Base-by-base conservation (phyloP, 2,329 filamentous ascomycete species). In the Aspergillus arachidicola region DNA sequence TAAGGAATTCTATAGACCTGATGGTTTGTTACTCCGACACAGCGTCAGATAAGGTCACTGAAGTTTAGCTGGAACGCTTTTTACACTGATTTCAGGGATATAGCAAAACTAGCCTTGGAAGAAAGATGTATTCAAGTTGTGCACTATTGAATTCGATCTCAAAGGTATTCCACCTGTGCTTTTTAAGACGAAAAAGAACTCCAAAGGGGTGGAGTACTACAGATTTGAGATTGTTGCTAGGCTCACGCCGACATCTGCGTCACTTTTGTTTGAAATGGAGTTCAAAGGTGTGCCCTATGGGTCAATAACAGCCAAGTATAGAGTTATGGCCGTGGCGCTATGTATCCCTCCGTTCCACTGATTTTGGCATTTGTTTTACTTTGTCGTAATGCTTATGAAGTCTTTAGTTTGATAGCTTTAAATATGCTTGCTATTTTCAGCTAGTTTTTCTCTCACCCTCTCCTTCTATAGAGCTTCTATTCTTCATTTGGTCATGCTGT, bases 281-380 rank as follows among this genome's bases (percentile, higher is more conserved):
- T 70, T 73, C n/a, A 69, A 72, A 21, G 67, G 63, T 1, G 57
- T 65, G 1, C 63, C 65, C 0, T 72, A 70, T 26, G 72, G 71
- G 4, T 64, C 41, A 3, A 63, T 71, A 2, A 58, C 58, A 41
- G 61, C 62, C 19, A 51, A 59, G 14, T 72, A 71, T 50, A 67
- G 19, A 69, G 26, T 2, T 11, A 32, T 32, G 10, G 9, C 30
- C 30, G 10, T 32, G 10, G 10, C 3, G 30, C 10, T 32, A 32
- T 10, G 30, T 16, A 2, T 16, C 5, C 34, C 34, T 36, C 5
- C 5, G 4, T 16, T 36, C 5, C 14, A 16, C 14, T 14, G 14
- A 14, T 5, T 36, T 36, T 36, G 14, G 14, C 6, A 7, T 14
- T 16, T 36, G 14, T 16, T 36, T 36, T 23, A 23, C 2, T 16